Evolutionary conservation across 2,329 filamentous ascomycete species (phyloP), one percentile per base, ranked within the genome.

Genomic region (Neofusicoccum laricinum): DNA sequence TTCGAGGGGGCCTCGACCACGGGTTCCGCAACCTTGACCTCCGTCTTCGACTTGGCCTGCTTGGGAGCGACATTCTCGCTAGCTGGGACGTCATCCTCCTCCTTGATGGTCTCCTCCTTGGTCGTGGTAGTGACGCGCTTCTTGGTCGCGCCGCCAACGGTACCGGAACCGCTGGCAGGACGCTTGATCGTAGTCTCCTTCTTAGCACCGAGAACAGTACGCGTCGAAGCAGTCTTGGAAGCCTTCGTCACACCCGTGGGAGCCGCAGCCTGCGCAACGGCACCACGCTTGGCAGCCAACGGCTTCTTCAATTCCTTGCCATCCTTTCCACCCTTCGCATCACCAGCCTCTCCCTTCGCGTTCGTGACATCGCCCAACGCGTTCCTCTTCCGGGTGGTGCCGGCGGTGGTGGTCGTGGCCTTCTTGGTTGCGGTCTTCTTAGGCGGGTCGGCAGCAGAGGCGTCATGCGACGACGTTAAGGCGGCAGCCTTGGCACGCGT

Each of bases 291-390:
- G 74, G 82, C 83, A 45, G 79, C 79, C 41, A 82, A 76, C 50
- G 82, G 80, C 84, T 96, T 97, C 84, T 96, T 96, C 69, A 84
- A 86, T 64, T 91, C 90, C 67, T 84, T 74, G 68, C 71, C 64
- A 71, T 78, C 79, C 65, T 78, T 81, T 45, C 63, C 63, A 5
- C 79, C 83, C 62, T 64, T 71, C 53, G 69, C 70, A 67, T 70
- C 73, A 15, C 69, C 67, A 68, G 96, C 90, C 45, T 64, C 63
- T 12, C 63, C 63, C 63, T 64, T 64, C 38, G 55, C 63, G 80
- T 99, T 99, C 86, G 93, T 98, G 71, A 97, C 90, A 81, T 99
- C 95, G 65, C 91, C 93, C 41, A 99, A 85, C 55, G 92, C 93
- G 71, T 90, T 86, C 74, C 95, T 92, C 81, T 91, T 95, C 74